A percentile compares a stretch with the other conserved stretches of the same genome.
Conservation (phyloP, 2,329 filamentous ascomycete genomes). For the Delphinella strobiligena region DNA sequence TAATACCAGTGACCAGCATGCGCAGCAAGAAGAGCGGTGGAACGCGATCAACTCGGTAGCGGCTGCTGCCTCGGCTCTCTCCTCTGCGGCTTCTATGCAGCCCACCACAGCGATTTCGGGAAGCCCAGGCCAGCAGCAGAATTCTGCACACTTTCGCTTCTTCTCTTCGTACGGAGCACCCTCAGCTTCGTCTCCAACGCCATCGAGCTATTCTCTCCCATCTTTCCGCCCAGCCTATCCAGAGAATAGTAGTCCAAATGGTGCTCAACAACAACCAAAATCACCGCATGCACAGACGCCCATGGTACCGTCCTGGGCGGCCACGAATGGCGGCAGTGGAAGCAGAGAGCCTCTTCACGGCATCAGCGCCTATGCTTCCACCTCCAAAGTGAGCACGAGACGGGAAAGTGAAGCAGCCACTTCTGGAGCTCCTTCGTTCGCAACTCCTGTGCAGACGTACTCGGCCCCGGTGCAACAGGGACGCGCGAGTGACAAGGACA, state of each 20-base stretch:
- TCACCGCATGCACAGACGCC: background rate
- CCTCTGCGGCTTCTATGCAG: conserved; percentile 13
- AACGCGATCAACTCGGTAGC: conserved; percentile 27
- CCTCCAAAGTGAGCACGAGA: background rate
- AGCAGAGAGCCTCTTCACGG: conserved; percentile 9
- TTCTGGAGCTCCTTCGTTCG: background rate
- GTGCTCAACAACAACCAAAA: background rate
- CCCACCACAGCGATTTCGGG: conserved; percentile 13
- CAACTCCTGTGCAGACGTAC: conserved; percentile 8
- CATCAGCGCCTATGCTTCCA: conserved; percentile 44
- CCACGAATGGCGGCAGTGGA: background rate
- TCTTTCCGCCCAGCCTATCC: conserved; percentile 4
- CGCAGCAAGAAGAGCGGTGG: conserved; percentile 23
- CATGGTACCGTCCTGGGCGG: background rate
- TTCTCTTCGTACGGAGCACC: conserved; percentile 5
- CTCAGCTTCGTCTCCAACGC: conserved; percentile 17
- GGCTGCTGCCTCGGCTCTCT: conserved; percentile 15
- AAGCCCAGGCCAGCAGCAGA: conserved; percentile 8
- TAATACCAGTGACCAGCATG: conserved; percentile 5
- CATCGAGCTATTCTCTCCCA: conserved; percentile 2
- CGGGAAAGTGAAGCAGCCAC: conserved; percentile 1
- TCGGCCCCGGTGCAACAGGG: conserved; percentile 2
- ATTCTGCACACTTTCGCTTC: conserved; percentile 9
- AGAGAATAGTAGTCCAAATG: background rate
- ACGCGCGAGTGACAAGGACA: conserved; percentile 13